phyloP scores from a whole-genome alignment of 768 basidiomycete species.

The Auriscalpium microsporum region DNA sequence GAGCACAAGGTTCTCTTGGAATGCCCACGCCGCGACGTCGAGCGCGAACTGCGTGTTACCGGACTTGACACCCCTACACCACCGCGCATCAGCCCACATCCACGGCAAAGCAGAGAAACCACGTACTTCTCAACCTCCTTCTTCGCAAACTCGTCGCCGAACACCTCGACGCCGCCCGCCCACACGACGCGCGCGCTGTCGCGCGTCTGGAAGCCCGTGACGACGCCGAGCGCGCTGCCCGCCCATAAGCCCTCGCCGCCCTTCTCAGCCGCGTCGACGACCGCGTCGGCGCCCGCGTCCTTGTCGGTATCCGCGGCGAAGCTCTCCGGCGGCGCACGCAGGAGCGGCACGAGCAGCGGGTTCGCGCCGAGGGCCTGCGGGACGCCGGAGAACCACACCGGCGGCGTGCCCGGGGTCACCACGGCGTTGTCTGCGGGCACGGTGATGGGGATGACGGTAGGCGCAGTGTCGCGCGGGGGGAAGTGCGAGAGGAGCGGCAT shows the following conservation, averaged over 20 bases:
- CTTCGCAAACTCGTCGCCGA: constrained; percentile 66
- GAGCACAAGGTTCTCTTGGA: constrained; percentile 78
- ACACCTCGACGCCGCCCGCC: constrained; percentile 71
- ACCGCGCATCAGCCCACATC: too few species aligned
- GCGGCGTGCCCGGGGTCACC: constrained; percentile 39
- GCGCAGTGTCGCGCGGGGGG: constrained; percentile 57
- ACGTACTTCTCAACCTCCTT: constrained; percentile 56
- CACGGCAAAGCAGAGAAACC: background rate
- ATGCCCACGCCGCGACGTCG: constrained; percentile 82
- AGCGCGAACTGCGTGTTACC: constrained; percentile 69
- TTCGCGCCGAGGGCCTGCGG: constrained; percentile 59
- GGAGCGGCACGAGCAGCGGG: constrained; percentile 75
- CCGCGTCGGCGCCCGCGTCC: constrained; percentile 48
- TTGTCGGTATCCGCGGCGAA: constrained; percentile 62
- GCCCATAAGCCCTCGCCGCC: constrained; percentile 79
- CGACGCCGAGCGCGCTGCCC: constrained; percentile 66
- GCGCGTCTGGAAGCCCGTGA: constrained; percentile 83
- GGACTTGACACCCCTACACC: constrained; percentile 44
- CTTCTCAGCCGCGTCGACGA: constrained; percentile 66
- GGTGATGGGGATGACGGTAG: constrained; percentile 58
- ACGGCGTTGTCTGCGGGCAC: constrained; percentile 36
- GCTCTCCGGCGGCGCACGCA: constrained; percentile 67
- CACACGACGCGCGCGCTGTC: constrained; percentile 73
- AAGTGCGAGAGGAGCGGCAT: constrained; percentile 84
- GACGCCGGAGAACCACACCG: constrained; percentile 72